Evolutionary conservation across 83 land plant genomes (phyloP).

Genomic region (Diphasiastrum complanatum): DNA sequence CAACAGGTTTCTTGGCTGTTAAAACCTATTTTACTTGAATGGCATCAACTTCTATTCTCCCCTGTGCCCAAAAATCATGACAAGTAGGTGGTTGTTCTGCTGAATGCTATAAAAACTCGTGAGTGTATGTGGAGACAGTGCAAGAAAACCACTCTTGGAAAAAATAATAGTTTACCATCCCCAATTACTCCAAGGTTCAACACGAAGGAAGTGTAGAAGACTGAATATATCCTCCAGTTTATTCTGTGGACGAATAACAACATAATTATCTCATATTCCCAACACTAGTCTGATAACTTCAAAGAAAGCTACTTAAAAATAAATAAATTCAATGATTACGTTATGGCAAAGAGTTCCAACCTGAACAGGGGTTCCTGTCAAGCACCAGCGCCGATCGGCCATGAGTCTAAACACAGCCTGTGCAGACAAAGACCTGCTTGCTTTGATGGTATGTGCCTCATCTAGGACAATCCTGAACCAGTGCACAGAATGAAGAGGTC

Average conservation of each 20-base stretch:
- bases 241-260: slow-evolving; percentile 47
- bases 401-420: slow-evolving; percentile 68
- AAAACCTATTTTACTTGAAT: no score
- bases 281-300: not conserved
- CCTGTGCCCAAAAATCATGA: no score
- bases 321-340: not conserved
- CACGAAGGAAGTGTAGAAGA: slow-evolving; percentile 73
- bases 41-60: no score
- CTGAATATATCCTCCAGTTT: slow-evolving; percentile 88
- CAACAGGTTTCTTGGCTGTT: no score
- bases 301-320: not conserved
- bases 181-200: slow-evolving; percentile 96
- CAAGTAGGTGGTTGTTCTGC: no score
- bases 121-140: no score
- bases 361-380: slow-evolving; percentile 97
- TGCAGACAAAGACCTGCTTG: slow-evolving; percentile 61
- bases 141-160: slow-evolving; percentile 7
- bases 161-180: slow-evolving; percentile 46
- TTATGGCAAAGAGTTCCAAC: slow-evolving; percentile 28
- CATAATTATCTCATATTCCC: not conserved
- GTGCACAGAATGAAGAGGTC: slow-evolving; percentile 64
- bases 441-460: slow-evolving; percentile 94
- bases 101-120: no score
- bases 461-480: slow-evolving; percentile 95
- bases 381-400: slow-evolving; percentile 90